Evolutionary conservation across 2,329 filamentous ascomycete species (phyloP).

Genomic region (Hypoxylon sp.): DNA sequence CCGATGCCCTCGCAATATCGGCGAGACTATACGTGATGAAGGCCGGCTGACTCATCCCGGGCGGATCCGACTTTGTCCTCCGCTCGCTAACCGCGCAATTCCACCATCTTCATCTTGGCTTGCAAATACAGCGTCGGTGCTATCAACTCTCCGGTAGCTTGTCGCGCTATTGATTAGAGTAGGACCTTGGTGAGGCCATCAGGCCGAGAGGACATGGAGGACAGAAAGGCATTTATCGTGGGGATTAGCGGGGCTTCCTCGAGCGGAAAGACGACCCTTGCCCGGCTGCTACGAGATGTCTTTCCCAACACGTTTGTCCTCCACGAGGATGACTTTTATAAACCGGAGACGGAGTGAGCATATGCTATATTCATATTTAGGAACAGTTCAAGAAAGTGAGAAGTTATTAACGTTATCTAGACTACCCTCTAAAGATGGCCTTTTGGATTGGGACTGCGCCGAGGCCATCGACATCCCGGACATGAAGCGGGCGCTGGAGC

Average conservation of each 20-base stretch:
- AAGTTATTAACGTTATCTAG: constrained; percentile 54
- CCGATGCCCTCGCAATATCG: background rate
- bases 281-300: constrained; percentile 84
- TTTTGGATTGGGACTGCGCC: constrained; percentile 94
- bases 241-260: constrained; percentile 92
- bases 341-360: constrained; percentile 77
- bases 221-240: constrained; percentile 74
- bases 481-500: constrained; percentile 75
- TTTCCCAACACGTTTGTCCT: constrained; percentile 86
- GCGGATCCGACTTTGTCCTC: constrained; percentile 32
- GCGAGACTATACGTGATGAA: background rate
- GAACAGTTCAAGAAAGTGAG: background rate
- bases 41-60: constrained; percentile 40
- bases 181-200: constrained; percentile 4
- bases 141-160: background rate
- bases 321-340: constrained; percentile 97
- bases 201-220: constrained; percentile 43
- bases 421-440: constrained; percentile 69
- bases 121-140: background rate
- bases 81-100: constrained; percentile 25
- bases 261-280: constrained; percentile 94
- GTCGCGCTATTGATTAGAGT: background rate
- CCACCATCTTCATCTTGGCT: constrained; percentile 24
- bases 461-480: constrained; percentile 80
- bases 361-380: background rate